These are phyloP conservation scores for Trichosanthes cucumerina DNA, from an alignment of 306 rosid genomes.

Conservation along the genomic window DNA sequence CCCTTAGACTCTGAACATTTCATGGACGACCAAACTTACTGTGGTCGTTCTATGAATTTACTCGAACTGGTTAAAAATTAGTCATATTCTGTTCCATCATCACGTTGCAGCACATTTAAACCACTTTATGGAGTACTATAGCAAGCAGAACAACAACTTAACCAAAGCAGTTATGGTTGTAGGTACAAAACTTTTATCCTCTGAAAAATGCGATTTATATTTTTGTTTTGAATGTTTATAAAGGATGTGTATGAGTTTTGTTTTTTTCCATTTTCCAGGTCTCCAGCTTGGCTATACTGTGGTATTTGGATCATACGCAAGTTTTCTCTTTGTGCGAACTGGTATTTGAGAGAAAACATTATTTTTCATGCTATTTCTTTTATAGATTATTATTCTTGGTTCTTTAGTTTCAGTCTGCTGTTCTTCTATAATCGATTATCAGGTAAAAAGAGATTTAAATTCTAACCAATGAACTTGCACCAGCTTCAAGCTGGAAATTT, in stretches of 20 bases:
- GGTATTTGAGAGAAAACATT: conserved; percentile 33
- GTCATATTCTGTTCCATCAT: conserved; percentile 15
- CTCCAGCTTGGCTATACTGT: conserved; percentile 90
- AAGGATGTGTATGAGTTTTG: not conserved
- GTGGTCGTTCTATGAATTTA: not conserved
- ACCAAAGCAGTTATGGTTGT: conserved; percentile 41
- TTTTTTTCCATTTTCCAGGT: conserved; percentile 37
- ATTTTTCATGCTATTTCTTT: not conserved
- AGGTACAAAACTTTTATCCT: conserved; percentile 35
- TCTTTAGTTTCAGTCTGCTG: not conserved
- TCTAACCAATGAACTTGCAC: not conserved
- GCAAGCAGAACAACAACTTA: conserved; percentile 56
- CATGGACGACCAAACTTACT: not conserved
- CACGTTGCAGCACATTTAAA: conserved; percentile 76
- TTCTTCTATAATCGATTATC: not conserved
- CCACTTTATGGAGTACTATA: conserved; percentile 74
- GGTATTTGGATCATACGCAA: conserved; percentile 88
- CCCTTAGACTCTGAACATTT: not conserved
- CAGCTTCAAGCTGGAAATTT: not conserved
- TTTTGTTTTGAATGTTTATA: not conserved
- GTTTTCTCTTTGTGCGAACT: conserved; percentile 83
- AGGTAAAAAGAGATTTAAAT: not conserved
- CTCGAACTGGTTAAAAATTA: conserved; percentile 1
- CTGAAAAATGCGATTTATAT: not conserved
- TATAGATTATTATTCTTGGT: not conserved